phyloP scores from a whole-genome alignment of 345 rosid species.

The Dipteronia dyeriana region DNA sequence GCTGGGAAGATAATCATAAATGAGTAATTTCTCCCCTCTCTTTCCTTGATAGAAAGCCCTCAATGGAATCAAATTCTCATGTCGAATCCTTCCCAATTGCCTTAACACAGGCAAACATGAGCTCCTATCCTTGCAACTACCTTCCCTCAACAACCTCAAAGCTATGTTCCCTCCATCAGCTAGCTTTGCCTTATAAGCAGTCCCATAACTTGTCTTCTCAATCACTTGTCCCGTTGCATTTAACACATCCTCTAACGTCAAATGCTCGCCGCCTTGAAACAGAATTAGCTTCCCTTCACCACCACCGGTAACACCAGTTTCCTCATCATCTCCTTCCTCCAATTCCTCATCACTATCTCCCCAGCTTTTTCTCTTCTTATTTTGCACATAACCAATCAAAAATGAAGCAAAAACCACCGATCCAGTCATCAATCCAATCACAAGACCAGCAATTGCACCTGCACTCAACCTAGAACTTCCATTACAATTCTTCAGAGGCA shows the following conservation, averaged over 20 bases:
- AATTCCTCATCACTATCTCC: conserved; percentile 73
- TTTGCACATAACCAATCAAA: conserved; percentile 84
- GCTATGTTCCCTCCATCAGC: conserved; percentile 95
- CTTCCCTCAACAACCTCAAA: conserved; percentile 90
- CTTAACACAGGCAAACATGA: conserved; percentile 72
- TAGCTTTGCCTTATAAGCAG: conserved; percentile 94
- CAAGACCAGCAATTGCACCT: conserved; percentile 93
- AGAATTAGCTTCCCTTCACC: conserved; percentile 86
- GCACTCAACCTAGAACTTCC: conserved; percentile 70
- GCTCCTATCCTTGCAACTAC: conserved; percentile 82
- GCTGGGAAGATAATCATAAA: conserved; percentile 89
- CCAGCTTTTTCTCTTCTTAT: conserved; percentile 64
- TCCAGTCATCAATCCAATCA: conserved; percentile 90
- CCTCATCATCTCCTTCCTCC: conserved; percentile 74
- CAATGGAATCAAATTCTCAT: conserved; percentile 86
- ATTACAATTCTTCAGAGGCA: conserved; percentile 65
- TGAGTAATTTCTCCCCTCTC: conserved; percentile 96
- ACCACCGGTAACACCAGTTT: conserved; percentile 33
- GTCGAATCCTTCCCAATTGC: conserved; percentile 81
- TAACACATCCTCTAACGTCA: conserved; percentile 87
- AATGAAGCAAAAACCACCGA: conserved; percentile 83
- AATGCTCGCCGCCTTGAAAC: conserved; percentile 97
- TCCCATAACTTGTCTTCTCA: conserved; percentile 95
- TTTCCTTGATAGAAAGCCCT: conserved; percentile 98
- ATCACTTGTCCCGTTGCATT: conserved; percentile 97